phyloP scores from a whole-genome alignment of 2,329 filamentous ascomycete genomes.

The Parastagonospora avenae region DNA sequence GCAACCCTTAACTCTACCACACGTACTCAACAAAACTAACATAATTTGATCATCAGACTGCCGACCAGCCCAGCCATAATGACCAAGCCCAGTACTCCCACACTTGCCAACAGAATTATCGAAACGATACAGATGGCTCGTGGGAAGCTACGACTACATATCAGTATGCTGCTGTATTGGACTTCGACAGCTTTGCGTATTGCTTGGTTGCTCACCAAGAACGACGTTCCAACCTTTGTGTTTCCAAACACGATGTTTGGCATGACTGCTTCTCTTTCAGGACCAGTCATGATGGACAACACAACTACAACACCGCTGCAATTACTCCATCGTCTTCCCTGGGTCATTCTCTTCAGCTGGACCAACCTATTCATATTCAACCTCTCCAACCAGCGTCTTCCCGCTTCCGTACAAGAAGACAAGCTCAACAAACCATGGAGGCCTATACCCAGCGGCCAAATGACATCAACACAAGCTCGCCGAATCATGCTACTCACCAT shows the following conservation, averaged over 20 bases:
- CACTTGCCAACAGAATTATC: too few relatives aligned
- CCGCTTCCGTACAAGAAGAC: constrained; percentile 45
- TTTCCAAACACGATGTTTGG: constrained; percentile 21
- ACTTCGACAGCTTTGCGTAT: too few relatives aligned
- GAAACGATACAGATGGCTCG: too few relatives aligned
- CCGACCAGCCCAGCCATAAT: too few relatives aligned
- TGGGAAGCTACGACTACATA: too few relatives aligned
- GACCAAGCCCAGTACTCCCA: too few relatives aligned
- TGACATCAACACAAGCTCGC: constrained; percentile 14
- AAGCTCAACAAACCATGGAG: constrained; percentile 49
- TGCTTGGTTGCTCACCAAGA: neutral
- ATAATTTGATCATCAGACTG: too few relatives aligned
- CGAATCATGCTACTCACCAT: constrained; percentile 1
- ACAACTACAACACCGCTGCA: neutral
- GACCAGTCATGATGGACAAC: neutral
- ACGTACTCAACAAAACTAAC: too few relatives aligned
- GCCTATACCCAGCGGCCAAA: constrained; percentile 32
- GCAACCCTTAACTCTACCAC: too few relatives aligned
- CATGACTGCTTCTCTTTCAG: constrained; percentile 16
- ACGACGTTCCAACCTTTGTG: constrained; percentile 20
- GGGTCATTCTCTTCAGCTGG: constrained; percentile 29
- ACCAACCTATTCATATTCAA: constrained; percentile 50
- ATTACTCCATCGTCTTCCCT: constrained; percentile 1
- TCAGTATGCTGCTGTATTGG: too few relatives aligned
- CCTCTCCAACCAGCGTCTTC: constrained; percentile 47